Conservation (phyloP, 148 eudicot genomes). For the Chenopodium album region DNA sequence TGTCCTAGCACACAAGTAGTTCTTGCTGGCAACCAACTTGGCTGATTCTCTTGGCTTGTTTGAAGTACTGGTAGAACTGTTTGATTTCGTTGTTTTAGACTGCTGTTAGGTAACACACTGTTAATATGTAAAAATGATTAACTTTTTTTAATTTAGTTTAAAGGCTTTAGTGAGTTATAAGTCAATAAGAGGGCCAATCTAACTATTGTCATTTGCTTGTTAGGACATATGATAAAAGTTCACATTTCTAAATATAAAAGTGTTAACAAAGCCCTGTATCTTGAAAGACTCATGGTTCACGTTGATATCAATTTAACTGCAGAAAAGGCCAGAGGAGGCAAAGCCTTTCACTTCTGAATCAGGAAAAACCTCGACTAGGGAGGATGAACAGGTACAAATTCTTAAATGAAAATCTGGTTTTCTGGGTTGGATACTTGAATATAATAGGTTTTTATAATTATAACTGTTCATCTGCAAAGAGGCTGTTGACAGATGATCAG, state of each 20-base stretch:
- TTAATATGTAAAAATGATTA: neutral
- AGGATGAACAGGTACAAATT: slow-evolving; percentile 35
- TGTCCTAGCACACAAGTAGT: neutral
- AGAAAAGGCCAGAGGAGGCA: slow-evolving; percentile 34
- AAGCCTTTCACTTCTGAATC: slow-evolving; percentile 31
- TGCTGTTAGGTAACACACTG: neutral
- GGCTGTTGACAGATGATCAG: neutral
- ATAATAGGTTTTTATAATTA: neutral
- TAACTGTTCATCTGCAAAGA: neutral
- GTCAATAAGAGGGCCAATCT: no score
- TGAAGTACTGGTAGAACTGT: neutral
- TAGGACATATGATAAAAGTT: no score
- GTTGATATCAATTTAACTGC: slow-evolving; percentile 12
- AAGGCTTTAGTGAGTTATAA: no score
- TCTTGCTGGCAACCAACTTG: neutral
- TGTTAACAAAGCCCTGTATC: neutral
- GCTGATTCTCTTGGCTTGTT: no score
- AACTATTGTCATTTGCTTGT: no score
- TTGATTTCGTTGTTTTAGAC: neutral
- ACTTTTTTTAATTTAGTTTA: neutral
- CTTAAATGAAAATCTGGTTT: slow-evolving; percentile 3
- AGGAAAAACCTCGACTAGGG: slow-evolving; percentile 27
- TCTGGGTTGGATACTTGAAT: neutral
- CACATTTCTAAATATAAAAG: neutral
- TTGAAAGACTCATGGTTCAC: slow-evolving; percentile 4